Percentiles rank a stretch among this genome's conserved stretches.
phyloP scores from a whole-genome alignment of 2,329 filamentous ascomycete species.

The Anisogramma anomala region DNA sequence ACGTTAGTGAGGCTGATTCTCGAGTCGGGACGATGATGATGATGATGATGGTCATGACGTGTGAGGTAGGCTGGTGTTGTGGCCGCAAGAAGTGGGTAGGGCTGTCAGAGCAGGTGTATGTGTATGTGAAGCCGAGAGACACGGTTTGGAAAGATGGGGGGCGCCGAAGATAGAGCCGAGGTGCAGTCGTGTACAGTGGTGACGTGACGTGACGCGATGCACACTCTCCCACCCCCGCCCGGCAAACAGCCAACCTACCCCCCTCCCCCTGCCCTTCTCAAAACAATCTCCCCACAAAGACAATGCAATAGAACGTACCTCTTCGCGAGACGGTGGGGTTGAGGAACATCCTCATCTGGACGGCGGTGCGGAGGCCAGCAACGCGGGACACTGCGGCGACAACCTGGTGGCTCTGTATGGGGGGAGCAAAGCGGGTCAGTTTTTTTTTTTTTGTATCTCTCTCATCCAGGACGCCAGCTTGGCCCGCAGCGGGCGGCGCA shows the following conservation, averaged over 20 bases:
- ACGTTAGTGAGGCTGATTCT: conserved; percentile 21
- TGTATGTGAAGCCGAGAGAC: not conserved
- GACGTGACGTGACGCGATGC: conserved; percentile 11
- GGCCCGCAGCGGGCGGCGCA: not conserved
- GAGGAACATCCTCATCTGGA: conserved; percentile 45
- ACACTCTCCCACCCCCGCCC: not conserved
- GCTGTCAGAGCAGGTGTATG: not conserved
- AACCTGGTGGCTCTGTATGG: conserved; percentile 36
- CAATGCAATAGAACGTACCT: conserved; percentile 39
- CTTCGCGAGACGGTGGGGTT: conserved; percentile 49
- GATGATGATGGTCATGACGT: not conserved
- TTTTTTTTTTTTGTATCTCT: not conserved
- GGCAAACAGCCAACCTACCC: not conserved
- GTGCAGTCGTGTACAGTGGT: not conserved
- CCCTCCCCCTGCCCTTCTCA: not conserved
- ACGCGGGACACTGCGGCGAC: conserved; percentile 38
- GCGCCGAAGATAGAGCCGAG: not conserved
- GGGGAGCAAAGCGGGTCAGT: conserved; percentile 7
- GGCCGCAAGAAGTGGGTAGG: not conserved
- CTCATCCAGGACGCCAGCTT: not conserved
- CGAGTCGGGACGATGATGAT: too few relatives aligned
- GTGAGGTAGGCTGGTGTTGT: not conserved
- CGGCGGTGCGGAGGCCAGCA: conserved; percentile 35
- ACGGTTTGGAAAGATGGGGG: not conserved
- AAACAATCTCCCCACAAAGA: not conserved